Conservation (phyloP, 257 asterid species). For the Solanum bulbocastanum region DNA sequence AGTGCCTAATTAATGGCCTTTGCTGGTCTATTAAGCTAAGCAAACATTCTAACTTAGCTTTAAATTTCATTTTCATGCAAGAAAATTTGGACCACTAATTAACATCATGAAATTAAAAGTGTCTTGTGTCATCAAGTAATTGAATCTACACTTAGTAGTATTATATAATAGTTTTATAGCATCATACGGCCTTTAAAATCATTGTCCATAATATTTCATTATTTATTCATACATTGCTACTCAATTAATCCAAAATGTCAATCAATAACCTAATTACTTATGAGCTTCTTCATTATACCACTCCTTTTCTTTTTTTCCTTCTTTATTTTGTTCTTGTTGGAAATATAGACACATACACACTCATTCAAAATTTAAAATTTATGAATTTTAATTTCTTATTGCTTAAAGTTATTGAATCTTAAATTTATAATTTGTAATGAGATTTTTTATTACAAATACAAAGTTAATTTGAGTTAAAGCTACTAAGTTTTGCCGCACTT, state of each 20-base stretch:
- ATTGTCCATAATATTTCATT: neutral
- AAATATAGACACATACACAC: neutral
- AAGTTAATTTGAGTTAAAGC: neutral
- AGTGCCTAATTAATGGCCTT: neutral
- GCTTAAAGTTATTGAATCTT: neutral
- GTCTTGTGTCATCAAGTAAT: neutral
- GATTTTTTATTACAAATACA: too few species aligned
- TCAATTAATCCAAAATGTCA: neutral
- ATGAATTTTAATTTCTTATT: neutral
- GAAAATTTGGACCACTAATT: neutral
- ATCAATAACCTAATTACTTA: neutral
- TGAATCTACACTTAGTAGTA: neutral
- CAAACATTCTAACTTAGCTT: conserved; percentile 2
- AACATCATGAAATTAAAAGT: neutral
- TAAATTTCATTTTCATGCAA: neutral
- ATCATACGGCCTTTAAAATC: neutral
- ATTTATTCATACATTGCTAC: neutral
- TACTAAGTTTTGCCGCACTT: neutral
- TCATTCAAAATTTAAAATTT: neutral
- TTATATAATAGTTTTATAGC: neutral
- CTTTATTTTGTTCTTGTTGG: neutral
- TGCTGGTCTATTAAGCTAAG: conserved; percentile 37
- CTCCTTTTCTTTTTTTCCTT: neutral
- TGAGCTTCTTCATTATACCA: neutral
- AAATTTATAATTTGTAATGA: neutral